phyloP scores from a whole-genome alignment of 2,329 filamentous ascomycete genomes.

The Exophiala viscosa region DNA sequence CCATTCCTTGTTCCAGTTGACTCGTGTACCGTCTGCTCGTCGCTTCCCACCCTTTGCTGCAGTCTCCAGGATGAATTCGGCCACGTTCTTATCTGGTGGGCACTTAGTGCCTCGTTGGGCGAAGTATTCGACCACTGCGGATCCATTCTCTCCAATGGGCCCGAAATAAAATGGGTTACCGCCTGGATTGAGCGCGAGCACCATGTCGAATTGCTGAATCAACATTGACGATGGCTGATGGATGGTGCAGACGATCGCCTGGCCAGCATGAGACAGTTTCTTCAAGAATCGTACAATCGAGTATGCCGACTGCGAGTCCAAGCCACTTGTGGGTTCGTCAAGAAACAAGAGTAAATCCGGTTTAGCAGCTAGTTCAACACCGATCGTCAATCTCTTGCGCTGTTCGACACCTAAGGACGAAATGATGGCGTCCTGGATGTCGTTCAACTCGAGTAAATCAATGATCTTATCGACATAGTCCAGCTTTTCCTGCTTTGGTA shows the following conservation, averaged over 20 bases:
- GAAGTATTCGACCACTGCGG: constrained; percentile 65
- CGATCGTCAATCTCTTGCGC: constrained; percentile 68
- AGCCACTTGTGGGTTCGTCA: constrained; percentile 67
- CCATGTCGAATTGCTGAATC: constrained; percentile 70
- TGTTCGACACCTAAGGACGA: constrained; percentile 64
- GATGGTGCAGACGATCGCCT: constrained; percentile 71
- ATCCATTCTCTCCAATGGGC: constrained; percentile 63
- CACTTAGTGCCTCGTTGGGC: constrained; percentile 62
- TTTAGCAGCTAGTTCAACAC: constrained; percentile 68
- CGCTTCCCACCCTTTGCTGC: constrained; percentile 55
- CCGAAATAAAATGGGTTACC: constrained; percentile 73
- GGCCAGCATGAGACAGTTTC: constrained; percentile 63
- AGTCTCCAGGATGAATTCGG: constrained; percentile 64
- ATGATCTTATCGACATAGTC: constrained; percentile 66
- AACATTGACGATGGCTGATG: constrained; percentile 68
- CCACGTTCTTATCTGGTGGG: constrained; percentile 63
- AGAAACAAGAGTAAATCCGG: constrained; percentile 66
- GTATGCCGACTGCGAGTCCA: constrained; percentile 67
- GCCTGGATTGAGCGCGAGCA: constrained; percentile 64
- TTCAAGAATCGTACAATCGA: constrained; percentile 66
- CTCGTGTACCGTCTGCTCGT: constrained; percentile 49
- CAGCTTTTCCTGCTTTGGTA: constrained; percentile 59
- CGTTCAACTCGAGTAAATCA: constrained; percentile 60
- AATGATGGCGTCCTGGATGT: constrained; percentile 66
- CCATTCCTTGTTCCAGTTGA: constrained; percentile 78